phyloP scores from a whole-genome alignment of 768 basidiomycete genomes.

The Psilocybe cyanescens region DNA sequence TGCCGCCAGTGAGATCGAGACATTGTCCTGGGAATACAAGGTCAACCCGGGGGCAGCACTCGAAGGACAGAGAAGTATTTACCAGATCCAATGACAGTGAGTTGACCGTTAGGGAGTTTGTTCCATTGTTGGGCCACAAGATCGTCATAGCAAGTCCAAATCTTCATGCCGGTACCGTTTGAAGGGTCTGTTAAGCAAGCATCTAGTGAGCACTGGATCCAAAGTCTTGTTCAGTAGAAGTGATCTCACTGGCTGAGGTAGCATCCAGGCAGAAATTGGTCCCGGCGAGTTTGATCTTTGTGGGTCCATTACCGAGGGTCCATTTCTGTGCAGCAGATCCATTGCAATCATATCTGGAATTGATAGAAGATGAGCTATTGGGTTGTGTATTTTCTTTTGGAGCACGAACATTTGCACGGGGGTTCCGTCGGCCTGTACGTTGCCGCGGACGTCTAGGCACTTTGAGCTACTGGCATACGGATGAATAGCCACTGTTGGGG shows the following conservation, averaged over 20 bases:
- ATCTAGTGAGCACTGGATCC: background rate
- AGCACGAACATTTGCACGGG: slow-evolving; percentile 34
- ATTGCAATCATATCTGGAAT: slow-evolving; percentile 36
- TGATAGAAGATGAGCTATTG: background rate
- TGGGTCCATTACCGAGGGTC: slow-evolving; percentile 28
- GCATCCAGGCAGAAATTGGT: slow-evolving; percentile 40
- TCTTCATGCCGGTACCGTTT: slow-evolving; percentile 34
- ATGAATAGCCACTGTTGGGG: slow-evolving; percentile 24
- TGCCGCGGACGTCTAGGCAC: slow-evolving; percentile 36
- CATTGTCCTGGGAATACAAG: slow-evolving; percentile 25
- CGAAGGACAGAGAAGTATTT: background rate
- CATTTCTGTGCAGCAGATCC: slow-evolving; percentile 33
- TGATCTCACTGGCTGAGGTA: slow-evolving; percentile 28
- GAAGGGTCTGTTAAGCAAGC: slow-evolving; percentile 24
- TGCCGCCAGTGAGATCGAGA: slow-evolving; percentile 33
- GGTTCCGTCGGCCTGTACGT: slow-evolving; percentile 28
- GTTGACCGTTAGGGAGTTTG: slow-evolving; percentile 12
- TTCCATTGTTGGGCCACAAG: slow-evolving; percentile 38
- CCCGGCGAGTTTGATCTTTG: slow-evolving; percentile 31
- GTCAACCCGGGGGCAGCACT: background rate
- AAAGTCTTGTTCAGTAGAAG: background rate
- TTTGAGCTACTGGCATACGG: slow-evolving; percentile 26
- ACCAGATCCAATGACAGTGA: background rate
- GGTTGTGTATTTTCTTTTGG: background rate
- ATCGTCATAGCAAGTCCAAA: slow-evolving; percentile 37